These are phyloP conservation scores for Persicaria tinctoria DNA, from an alignment of 148 eudicot species.

Conservation along the genomic window DNA sequence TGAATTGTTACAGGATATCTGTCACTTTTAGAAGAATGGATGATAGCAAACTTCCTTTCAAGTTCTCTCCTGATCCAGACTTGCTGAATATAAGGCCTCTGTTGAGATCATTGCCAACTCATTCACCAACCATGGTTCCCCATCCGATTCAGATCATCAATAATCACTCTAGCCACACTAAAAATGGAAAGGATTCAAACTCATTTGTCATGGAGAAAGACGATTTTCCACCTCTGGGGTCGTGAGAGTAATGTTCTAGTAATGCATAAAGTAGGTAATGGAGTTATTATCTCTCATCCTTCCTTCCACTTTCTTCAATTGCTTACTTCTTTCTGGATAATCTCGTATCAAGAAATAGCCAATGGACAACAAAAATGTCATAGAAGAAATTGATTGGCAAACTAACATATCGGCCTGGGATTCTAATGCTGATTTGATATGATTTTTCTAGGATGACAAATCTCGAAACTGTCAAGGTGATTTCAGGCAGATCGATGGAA, in stretches of 20 bases:
- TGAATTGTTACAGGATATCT: slow-evolving; percentile 26
- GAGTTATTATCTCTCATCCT: no score
- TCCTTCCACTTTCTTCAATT: no score
- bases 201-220: not conserved
- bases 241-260: not conserved
- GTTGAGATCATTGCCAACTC: not conserved
- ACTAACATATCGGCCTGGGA: no score
- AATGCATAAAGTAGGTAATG: no score
- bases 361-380: no score
- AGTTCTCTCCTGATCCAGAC: slow-evolving; percentile 29
- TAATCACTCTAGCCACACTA: not conserved
- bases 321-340: no score
- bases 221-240: slow-evolving; percentile 8
- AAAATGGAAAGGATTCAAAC: not conserved
- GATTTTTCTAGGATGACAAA: no score
- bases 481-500: no score
- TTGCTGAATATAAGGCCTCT: slow-evolving; percentile 10
- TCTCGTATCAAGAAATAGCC: no score
- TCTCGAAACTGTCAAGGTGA: no score
- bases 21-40: slow-evolving; percentile 45
- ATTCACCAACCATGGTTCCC: not conserved
- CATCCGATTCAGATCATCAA: not conserved
- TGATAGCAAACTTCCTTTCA: slow-evolving; percentile 31
- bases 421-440: no score
- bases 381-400: no score